Evolutionary conservation across 2,329 filamentous ascomycete species (phyloP).

Genomic region (Xylariaceae sp.): DNA sequence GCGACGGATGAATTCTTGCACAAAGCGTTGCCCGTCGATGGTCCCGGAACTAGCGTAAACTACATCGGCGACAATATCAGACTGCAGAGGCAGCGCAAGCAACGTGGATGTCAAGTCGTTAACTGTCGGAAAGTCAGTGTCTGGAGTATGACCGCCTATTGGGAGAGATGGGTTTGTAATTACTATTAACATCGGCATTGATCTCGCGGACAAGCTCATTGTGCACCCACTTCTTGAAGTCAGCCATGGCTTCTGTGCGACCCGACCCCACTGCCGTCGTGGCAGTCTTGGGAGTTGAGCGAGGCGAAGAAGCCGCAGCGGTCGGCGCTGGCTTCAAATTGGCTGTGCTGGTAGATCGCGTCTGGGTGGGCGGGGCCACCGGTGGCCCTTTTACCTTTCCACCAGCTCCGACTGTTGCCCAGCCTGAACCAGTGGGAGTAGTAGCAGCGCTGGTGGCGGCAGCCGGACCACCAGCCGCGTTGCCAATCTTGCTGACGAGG

Average conservation of each 20-base stretch:
- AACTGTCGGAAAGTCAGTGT: constrained; percentile 45
- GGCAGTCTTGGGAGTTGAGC: constrained; percentile 49
- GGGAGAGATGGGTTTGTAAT: constrained; percentile 28
- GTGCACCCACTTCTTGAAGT: constrained; percentile 91
- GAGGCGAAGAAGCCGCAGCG: constrained; percentile 40
- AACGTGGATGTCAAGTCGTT: constrained; percentile 77
- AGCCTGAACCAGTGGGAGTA: constrained; percentile 55
- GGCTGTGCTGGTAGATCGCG: constrained; percentile 42
- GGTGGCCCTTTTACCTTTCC: constrained; percentile 85
- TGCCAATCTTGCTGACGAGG: constrained; percentile 71
- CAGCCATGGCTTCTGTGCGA: constrained; percentile 66
- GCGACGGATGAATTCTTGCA: constrained; percentile 88
- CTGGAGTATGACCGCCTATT: too few relatives aligned
- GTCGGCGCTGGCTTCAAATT: constrained; percentile 39
- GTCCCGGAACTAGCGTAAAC: constrained; percentile 84
- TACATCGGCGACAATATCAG: constrained; percentile 80
- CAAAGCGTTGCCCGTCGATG: constrained; percentile 89
- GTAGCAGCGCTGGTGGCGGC: constrained; percentile 36
- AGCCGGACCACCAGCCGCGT: constrained; percentile 37
- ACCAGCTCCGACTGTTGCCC: constrained; percentile 92
- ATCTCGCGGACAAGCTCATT: constrained; percentile 74
- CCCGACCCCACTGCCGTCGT: constrained; percentile 42
- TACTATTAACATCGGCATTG: constrained; percentile 48
- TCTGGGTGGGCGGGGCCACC: constrained; percentile 50
- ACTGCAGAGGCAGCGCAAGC: constrained; percentile 70